phyloP scores from a whole-genome alignment of 1,139 yeast species.

The Nakaseomyces glabratus region DNA sequence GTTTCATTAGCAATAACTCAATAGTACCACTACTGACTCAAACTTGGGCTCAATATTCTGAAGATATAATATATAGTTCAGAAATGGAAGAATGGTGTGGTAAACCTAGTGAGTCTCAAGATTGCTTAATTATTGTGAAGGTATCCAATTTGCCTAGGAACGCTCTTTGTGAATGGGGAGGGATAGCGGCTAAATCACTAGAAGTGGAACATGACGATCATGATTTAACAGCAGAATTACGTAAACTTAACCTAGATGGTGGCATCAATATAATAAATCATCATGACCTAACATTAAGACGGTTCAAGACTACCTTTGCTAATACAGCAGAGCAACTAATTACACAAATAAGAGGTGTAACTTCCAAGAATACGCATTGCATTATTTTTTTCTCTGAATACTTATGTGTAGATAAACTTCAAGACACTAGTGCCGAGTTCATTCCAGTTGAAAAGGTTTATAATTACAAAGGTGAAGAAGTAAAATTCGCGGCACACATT shows the following conservation, averaged over 20 bases:
- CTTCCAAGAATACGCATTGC: background rate
- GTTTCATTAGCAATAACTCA: conserved; percentile 40
- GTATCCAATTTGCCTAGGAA: conserved; percentile 58
- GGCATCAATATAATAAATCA: too few species aligned
- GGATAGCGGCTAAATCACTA: conserved; percentile 39
- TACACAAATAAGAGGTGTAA: background rate
- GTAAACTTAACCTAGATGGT: too few species aligned
- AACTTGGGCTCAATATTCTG: conserved; percentile 34
- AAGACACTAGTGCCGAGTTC: conserved; percentile 13
- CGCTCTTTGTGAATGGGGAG: conserved; percentile 77
- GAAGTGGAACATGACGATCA: conserved; percentile 36
- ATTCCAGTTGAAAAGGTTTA: conserved; percentile 24
- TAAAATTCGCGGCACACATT: conserved; percentile 19
- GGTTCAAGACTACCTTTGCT: conserved; percentile 16
- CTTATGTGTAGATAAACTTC: background rate
- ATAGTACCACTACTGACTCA: conserved; percentile 31
- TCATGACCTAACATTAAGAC: too few species aligned
- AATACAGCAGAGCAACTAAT: conserved; percentile 10
- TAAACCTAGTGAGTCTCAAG: conserved; percentile 23
- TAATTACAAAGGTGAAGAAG: conserved; percentile 18
- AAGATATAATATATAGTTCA: conserved; percentile 18
- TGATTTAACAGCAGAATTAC: too few species aligned
- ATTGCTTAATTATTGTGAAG: conserved; percentile 43
- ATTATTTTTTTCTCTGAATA: background rate
- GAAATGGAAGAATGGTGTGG: conserved; percentile 20